Percentiles rank a stretch among this genome's conserved stretches.
Evolutionary conservation across 805 yeast species (phyloP).

Genomic region (Sporopachydermia lactativora): DNA sequence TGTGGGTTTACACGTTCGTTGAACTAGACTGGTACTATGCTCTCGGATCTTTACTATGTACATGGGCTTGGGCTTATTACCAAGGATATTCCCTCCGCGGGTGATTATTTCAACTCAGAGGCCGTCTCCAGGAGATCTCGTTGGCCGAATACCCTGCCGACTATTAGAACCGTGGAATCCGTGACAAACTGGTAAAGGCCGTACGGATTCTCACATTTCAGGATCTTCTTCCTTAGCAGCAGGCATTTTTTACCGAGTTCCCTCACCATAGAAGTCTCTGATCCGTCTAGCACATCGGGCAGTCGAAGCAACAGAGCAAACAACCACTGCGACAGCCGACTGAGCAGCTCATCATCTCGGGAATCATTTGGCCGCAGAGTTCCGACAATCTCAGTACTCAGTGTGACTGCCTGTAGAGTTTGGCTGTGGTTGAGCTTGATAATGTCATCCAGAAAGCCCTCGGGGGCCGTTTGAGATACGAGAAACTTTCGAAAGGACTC

Average conservation of each 20-base stretch:
- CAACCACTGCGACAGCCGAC: slow-evolving; percentile 24
- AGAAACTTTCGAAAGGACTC: too few species aligned
- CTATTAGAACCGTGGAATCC: background rate
- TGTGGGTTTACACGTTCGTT: slow-evolving; percentile 25
- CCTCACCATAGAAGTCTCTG: slow-evolving; percentile 28
- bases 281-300: slow-evolving; percentile 23
- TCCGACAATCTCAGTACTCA: too few species aligned
- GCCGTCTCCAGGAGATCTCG: background rate
- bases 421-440: too few species aligned
- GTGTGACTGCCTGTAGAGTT: too few species aligned
- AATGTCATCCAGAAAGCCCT: too few species aligned
- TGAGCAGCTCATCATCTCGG: background rate
- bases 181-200: background rate
- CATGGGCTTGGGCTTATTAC: background rate
- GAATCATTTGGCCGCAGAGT: too few species aligned
- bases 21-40: slow-evolving; percentile 22
- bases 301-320: slow-evolving; percentile 24
- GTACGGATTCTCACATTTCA: too few species aligned
- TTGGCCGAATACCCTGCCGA: background rate
- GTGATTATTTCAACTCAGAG: too few species aligned
- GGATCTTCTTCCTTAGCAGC: slow-evolving; percentile 6
- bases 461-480: too few species aligned
- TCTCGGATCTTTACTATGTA: background rate
- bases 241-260: slow-evolving; percentile 23
- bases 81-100: background rate